Evolutionary conservation across 2,329 filamentous ascomycete species (phyloP).

Genomic region (Aspergillus aculeatus): DNA sequence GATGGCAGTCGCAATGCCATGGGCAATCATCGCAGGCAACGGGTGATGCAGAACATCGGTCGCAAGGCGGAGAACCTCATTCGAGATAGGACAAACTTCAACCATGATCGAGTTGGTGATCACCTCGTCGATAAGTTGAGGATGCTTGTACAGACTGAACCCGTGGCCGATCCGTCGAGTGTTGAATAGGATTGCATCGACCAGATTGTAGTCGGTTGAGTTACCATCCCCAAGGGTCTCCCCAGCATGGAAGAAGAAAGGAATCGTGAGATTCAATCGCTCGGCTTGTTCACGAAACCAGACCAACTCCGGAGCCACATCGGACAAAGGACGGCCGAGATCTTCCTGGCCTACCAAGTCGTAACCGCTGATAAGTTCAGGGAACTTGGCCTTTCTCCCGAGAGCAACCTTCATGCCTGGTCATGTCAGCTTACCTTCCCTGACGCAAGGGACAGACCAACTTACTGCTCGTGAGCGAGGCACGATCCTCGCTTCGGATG

Average conservation of each 20-base stretch:
- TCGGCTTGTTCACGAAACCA: constrained; percentile 86
- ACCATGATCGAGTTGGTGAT: constrained; percentile 81
- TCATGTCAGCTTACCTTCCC: neutral
- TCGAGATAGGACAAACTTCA: constrained; percentile 85
- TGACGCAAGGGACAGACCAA: neutral
- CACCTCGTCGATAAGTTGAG: constrained; percentile 78
- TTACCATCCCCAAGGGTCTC: constrained; percentile 82
- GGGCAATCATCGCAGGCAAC: constrained; percentile 75
- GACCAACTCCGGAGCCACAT: constrained; percentile 77
- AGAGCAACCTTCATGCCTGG: constrained; percentile 80
- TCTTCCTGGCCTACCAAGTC: constrained; percentile 90
- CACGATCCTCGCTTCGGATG: constrained; percentile 50
- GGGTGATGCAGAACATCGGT: constrained; percentile 73
- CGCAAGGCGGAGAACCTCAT: constrained; percentile 79
- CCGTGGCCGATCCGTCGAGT: constrained; percentile 84
- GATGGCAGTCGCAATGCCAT: constrained; percentile 76
- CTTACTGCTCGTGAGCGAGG: constrained; percentile 10
- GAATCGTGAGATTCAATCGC: constrained; percentile 71
- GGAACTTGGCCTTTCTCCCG: constrained; percentile 71
- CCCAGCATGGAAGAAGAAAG: constrained; percentile 92
- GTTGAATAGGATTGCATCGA: constrained; percentile 79
- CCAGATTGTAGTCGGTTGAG: constrained; percentile 75
- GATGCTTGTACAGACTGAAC: constrained; percentile 85
- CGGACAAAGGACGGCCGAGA: constrained; percentile 67
- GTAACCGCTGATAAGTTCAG: constrained; percentile 76